These are phyloP conservation scores for Gossypioides kirkii DNA, from an alignment of 345 rosid genomes.

Conservation along the genomic window DNA sequence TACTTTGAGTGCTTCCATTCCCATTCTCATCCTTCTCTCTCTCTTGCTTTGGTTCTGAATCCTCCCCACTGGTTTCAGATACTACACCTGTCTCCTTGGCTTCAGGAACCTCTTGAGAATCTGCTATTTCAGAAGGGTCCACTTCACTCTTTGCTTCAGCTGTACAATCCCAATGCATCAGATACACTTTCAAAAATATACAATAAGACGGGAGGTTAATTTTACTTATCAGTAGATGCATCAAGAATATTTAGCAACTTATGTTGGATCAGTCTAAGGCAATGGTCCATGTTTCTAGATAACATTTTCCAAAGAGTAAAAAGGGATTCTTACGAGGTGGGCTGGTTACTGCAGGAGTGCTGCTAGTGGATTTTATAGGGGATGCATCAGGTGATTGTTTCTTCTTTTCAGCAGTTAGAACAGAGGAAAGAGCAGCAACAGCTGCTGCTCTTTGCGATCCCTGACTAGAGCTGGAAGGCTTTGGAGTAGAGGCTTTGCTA, in stretches of 20 bases:
- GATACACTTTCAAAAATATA: neutral
- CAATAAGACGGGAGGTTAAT: neutral
- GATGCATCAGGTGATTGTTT: constrained; percentile 58
- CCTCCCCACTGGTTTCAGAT: constrained; percentile 42
- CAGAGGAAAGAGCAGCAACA: constrained; percentile 87
- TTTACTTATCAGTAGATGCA: neutral
- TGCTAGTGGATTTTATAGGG: constrained; percentile 42
- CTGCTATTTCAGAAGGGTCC: constrained; percentile 44
- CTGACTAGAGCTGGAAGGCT: constrained; percentile 33
- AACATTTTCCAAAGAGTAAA: neutral
- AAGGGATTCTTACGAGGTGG: constrained; percentile 37
- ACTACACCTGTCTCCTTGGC: constrained; percentile 49
- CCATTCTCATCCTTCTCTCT: constrained; percentile 41
- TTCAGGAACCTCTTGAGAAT: constrained; percentile 43
- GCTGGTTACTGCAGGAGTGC: constrained; percentile 40
- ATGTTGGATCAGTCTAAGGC: constrained; percentile 2
- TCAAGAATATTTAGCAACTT: constrained; percentile 9
- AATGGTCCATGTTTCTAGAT: neutral
- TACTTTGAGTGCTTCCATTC: constrained; percentile 28
- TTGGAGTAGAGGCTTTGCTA: constrained; percentile 37
- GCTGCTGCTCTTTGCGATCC: constrained; percentile 97
- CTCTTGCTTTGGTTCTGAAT: constrained; percentile 43
- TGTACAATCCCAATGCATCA: constrained; percentile 15
- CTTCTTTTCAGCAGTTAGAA: constrained; percentile 80
- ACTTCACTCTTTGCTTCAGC: constrained; percentile 47